Conservation (phyloP, 1,284 basidiomycete genomes). For the Mycosarcoma mackinlayi region DNA sequence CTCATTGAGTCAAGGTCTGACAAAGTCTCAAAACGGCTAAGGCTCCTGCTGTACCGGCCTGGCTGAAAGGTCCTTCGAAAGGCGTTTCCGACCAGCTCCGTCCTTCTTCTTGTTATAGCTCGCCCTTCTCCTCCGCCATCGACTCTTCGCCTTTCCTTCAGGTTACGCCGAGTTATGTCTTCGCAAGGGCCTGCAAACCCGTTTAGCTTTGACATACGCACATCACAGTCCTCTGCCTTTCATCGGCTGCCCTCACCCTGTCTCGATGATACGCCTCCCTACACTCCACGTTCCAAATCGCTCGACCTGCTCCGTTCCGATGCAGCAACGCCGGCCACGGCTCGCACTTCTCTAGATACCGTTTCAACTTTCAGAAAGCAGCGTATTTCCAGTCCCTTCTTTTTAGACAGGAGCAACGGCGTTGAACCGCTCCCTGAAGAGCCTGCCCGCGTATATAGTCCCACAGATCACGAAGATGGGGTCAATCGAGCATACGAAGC, state of each 20-base stretch:
- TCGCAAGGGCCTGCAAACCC: conserved; percentile 1
- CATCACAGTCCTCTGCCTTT: background rate
- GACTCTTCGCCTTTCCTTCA: background rate
- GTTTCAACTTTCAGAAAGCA: conserved; percentile 15
- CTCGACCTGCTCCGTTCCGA: conserved; percentile 30
- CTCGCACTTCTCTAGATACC: conserved; percentile 27
- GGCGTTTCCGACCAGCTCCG: too few relatives aligned
- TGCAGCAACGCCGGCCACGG: conserved; percentile 2
- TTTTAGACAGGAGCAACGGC: conserved; percentile 34
- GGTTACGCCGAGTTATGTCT: background rate
- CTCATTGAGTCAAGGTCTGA: too few relatives aligned
- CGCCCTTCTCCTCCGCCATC: background rate
- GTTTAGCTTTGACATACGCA: conserved; percentile 14
- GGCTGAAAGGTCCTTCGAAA: too few relatives aligned
- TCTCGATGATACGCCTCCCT: conserved; percentile 14
- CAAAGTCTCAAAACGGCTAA: too few relatives aligned
- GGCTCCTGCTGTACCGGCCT: too few relatives aligned
- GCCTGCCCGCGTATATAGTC: background rate
- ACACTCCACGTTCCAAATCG: conserved; percentile 29
- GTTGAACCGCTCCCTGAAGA: conserved; percentile 14
- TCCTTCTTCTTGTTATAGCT: too few relatives aligned
- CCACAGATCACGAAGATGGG: background rate
- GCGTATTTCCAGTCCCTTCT: conserved; percentile 36
- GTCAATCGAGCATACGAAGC: background rate
- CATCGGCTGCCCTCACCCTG: background rate